phyloP scores from a whole-genome alignment of 2,329 filamentous ascomycete species.

The Ophiostoma novo-ulmi region DNA sequence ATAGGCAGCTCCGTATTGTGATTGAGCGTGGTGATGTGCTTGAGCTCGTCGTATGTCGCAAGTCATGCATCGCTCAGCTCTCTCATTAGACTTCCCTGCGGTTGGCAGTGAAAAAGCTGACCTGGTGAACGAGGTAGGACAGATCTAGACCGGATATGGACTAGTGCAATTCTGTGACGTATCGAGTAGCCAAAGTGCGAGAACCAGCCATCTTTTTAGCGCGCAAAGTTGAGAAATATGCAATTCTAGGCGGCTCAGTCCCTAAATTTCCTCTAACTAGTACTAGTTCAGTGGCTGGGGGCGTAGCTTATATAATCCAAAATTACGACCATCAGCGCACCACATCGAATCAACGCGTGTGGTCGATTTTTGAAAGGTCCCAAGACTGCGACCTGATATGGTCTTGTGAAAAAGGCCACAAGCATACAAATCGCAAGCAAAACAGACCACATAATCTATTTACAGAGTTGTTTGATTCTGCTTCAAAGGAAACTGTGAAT shows the following conservation, averaged over 20 bases:
- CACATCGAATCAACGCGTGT: neutral
- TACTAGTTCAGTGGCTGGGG: neutral
- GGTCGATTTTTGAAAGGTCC: neutral
- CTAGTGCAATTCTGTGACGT: slow-evolving; percentile 22
- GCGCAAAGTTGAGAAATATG: neutral
- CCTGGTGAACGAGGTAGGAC: neutral
- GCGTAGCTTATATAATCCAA: too few relatives aligned
- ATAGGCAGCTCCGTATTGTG: neutral
- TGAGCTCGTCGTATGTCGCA: slow-evolving; percentile 5
- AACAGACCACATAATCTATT: too few relatives aligned
- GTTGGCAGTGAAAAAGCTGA: slow-evolving; percentile 15
- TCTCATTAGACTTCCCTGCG: slow-evolving; percentile 6
- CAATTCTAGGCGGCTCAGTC: neutral
- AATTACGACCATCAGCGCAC: too few relatives aligned
- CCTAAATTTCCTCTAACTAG: neutral
- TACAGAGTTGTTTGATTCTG: too few relatives aligned
- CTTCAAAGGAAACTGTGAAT: too few relatives aligned
- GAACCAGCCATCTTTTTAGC: slow-evolving; percentile 18
- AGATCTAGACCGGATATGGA: neutral
- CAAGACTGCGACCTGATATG: neutral
- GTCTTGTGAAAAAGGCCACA: too few relatives aligned
- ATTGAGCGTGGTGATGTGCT: neutral
- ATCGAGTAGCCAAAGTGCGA: neutral
- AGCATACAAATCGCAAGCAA: too few relatives aligned
- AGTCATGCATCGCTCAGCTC: neutral